Base-by-base conservation (phyloP, 139 green algal species). In the Chlamydomonas sp. region DNA sequence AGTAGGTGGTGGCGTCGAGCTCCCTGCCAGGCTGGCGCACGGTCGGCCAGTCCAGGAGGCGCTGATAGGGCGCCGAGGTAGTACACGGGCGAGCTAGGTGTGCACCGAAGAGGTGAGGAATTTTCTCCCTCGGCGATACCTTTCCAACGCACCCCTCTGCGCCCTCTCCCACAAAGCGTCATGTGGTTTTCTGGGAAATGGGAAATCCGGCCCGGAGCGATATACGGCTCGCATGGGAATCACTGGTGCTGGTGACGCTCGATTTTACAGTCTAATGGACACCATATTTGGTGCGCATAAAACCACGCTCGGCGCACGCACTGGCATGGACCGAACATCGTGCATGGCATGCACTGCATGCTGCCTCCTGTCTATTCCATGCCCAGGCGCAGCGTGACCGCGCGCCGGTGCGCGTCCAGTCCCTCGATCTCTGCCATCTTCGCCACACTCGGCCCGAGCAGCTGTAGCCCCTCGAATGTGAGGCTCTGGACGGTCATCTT, bases 401-500 rank as follows among this genome's bases (percentile, higher is more conserved):
- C 94, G 3, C 86, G 80, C 64, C 79, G 79, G 83, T 99, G 94
- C 8, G 94, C 94, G 24, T 96, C 91, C 38, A 99, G 79, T 3
- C 93, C 93, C 83, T 99, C 94, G 24, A 98, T 77, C 37, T 82
- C 88, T 2, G 94, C 94, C 92, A 99, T 97, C 58, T 90, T 92
- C 5, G 90, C 92, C 34, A 99, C 94, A 28, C 70, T 47, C 3
- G 94, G 94, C 16, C 94, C 94, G 62, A 99, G 70, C 2, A 54
- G 59, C 35, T 81, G 39, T 57, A 99, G 73, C 1, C 94, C 94
- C 73, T 92, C 82, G 39, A 74, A 67, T 1, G 72, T 89, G 65
- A 96, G 67, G 39, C 64, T 84, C 80, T 99, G 94, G 47, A 99
- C 94, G 3, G 94, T 98, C 80, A 99, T 97, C 81, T 95, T 93